These are phyloP conservation scores for Wickerhamomyces bisporus DNA, from an alignment of 805 yeast genomes.

Conservation along the genomic window DNA sequence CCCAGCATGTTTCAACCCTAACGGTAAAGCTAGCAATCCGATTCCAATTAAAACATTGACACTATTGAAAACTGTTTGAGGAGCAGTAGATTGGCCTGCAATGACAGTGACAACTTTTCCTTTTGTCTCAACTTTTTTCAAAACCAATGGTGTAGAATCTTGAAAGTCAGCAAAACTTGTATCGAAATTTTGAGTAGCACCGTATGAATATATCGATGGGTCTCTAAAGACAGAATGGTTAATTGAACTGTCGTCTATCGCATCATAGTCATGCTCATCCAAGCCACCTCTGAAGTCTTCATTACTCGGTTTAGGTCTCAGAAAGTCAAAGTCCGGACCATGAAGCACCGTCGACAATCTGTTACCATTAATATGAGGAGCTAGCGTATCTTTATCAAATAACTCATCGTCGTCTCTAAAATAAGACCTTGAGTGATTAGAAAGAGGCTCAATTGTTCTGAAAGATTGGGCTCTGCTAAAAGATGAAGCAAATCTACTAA, in stretches of 20 bases:
- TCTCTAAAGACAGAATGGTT: constrained; percentile 25
- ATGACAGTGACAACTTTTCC: constrained; percentile 68
- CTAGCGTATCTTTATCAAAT: constrained; percentile 62
- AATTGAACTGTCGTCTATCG: constrained; percentile 34
- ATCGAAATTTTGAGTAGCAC: constrained; percentile 27
- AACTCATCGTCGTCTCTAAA: constrained; percentile 60
- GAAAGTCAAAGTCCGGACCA: constrained; percentile 28
- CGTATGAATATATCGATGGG: constrained; percentile 27
- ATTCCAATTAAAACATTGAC: constrained; percentile 74
- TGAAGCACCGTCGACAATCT: constrained; percentile 52
- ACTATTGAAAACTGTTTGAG: constrained; percentile 74
- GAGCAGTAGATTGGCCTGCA: constrained; percentile 77
- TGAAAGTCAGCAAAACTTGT: constrained; percentile 42
- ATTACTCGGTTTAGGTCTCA: constrained; percentile 17
- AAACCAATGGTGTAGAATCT: constrained; percentile 45
- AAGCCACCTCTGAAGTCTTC: constrained; percentile 7
- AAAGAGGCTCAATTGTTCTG: constrained; percentile 43
- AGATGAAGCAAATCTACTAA: constrained; percentile 76
- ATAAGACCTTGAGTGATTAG: constrained; percentile 48
- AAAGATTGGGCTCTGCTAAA: constrained; percentile 75
- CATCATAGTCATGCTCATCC: constrained; percentile 8
- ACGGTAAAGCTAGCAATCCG: constrained; percentile 69
- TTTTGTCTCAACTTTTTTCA: constrained; percentile 65
- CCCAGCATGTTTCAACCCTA: constrained; percentile 68
- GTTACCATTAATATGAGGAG: constrained; percentile 61